A percentile compares a stretch with the other conserved stretches of the same genome.
phyloP scores from a whole-genome alignment of 2,329 filamentous ascomycete genomes.

The Pseudogymnoascus sp. region DNA sequence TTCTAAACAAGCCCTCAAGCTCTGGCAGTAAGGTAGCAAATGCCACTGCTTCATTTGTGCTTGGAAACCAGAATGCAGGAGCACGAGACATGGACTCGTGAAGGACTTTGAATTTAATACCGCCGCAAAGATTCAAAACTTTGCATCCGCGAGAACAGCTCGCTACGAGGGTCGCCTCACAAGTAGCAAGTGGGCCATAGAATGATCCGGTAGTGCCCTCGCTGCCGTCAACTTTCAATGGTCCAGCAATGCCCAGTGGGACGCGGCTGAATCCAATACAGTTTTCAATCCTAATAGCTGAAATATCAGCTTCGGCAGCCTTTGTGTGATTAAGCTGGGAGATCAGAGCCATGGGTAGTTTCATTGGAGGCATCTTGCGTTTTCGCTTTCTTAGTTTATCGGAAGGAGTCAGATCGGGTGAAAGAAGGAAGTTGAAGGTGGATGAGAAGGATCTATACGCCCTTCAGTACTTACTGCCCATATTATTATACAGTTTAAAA shows the following conservation, averaged over 20 bases:
- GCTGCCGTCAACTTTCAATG: slow-evolving; percentile 16
- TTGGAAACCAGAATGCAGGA: slow-evolving; percentile 22
- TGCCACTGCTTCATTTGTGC: slow-evolving; percentile 16
- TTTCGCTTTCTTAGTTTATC: too few relatives aligned
- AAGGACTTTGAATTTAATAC: slow-evolving; percentile 18
- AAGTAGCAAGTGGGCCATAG: slow-evolving; percentile 25
- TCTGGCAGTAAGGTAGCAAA: slow-evolving; percentile 15
- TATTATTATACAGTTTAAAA: too few relatives aligned
- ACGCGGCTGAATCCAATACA: slow-evolving; percentile 18
- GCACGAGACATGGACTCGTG: slow-evolving; percentile 20
- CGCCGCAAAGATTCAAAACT: slow-evolving; percentile 18
- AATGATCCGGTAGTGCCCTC: slow-evolving; percentile 8
- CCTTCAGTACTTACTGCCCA: too few relatives aligned
- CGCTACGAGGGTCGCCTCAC: slow-evolving; percentile 24
- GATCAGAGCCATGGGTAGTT: too few relatives aligned
- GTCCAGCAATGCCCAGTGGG: slow-evolving; percentile 20
- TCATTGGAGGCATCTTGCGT: too few relatives aligned
- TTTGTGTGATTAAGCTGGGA: too few relatives aligned
- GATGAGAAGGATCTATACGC: too few relatives aligned
- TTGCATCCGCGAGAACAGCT: slow-evolving; percentile 27
- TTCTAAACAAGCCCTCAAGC: slow-evolving; percentile 6
- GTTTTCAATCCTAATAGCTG: slow-evolving; percentile 18
- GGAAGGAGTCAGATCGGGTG: too few relatives aligned
- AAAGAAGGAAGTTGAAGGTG: too few relatives aligned
- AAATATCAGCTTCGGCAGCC: not conserved